Conservation (phyloP, 2,329 filamentous ascomycete species). For the Didymella pomorum region DNA sequence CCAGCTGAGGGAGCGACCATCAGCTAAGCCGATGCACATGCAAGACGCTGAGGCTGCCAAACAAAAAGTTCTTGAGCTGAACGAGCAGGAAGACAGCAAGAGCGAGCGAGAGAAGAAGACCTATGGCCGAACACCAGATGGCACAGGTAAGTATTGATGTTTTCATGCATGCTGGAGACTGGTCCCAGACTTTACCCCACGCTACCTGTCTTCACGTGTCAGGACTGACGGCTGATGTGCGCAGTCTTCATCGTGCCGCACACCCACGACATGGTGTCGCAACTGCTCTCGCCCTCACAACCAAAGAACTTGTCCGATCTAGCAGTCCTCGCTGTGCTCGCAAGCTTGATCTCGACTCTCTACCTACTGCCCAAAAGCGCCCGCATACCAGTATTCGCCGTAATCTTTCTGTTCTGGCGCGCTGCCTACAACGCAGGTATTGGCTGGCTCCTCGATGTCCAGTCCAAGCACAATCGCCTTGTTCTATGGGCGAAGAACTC, state of each 20-base stretch:
- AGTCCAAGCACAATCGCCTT: conserved; percentile 87
- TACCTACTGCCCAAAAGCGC: conserved; percentile 74
- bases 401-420: conserved; percentile 91
- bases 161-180: not conserved
- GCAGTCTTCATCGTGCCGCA: conserved; percentile 93
- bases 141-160: conserved; percentile 73
- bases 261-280: conserved; percentile 99
- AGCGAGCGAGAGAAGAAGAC: conserved; percentile 73
- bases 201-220: conserved; percentile 8
- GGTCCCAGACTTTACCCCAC: conserved; percentile 4
- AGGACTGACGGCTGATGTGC: conserved; percentile 28
- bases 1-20: conserved; percentile 42
- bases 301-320: conserved; percentile 93
- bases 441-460: conserved; percentile 84
- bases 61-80: conserved; percentile 59
- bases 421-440: conserved; percentile 93
- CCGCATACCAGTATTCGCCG: conserved; percentile 79
- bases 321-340: conserved; percentile 80
- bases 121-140: conserved; percentile 88
- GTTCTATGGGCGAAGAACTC: conserved; percentile 87
- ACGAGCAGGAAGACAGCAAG: conserved; percentile 57
- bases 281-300: conserved; percentile 90
- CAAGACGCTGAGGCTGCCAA: conserved; percentile 51
- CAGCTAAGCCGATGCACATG: conserved; percentile 41
- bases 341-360: conserved; percentile 74